These are phyloP conservation scores for Diaporthe sp. DNA, from an alignment of 2,329 filamentous ascomycete genomes.

Conservation along the genomic window DNA sequence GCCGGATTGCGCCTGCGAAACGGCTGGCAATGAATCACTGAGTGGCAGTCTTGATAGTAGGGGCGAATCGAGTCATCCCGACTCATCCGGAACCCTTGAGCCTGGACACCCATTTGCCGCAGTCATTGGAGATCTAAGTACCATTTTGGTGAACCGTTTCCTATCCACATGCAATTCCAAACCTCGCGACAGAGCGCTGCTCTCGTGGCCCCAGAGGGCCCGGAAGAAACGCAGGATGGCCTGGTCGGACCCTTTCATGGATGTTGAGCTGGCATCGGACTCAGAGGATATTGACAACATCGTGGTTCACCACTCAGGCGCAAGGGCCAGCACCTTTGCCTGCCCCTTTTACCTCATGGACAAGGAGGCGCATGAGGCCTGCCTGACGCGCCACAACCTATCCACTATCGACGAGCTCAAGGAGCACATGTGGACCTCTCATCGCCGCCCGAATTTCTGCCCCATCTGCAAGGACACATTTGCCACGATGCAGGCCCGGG, in stretches of 20 bases:
- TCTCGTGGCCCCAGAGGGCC: neutral
- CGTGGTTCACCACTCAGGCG: neutral
- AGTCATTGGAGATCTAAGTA: neutral
- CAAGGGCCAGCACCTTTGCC: neutral
- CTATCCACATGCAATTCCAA: neutral
- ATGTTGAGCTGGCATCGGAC: neutral
- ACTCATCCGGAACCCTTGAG: neutral
- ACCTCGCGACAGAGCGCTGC: neutral
- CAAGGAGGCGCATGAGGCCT: neutral
- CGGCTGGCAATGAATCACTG: neutral
- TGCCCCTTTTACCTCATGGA: neutral
- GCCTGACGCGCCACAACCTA: neutral
- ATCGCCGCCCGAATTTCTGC: neutral
- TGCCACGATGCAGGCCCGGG: neutral
- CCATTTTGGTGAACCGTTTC: neutral
- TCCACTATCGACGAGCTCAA: neutral
- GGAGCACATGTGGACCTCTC: neutral
- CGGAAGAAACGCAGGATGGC: neutral
- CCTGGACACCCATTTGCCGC: neutral
- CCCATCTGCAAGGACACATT: neutral
- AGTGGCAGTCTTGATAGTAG: neutral
- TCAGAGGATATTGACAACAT: neutral
- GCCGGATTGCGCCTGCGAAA: too few relatives aligned
- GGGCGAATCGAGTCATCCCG: neutral
- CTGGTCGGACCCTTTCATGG: neutral